phyloP scores from a whole-genome alignment of 2,329 filamentous ascomycete species.

The Colletotrichum sp. region DNA sequence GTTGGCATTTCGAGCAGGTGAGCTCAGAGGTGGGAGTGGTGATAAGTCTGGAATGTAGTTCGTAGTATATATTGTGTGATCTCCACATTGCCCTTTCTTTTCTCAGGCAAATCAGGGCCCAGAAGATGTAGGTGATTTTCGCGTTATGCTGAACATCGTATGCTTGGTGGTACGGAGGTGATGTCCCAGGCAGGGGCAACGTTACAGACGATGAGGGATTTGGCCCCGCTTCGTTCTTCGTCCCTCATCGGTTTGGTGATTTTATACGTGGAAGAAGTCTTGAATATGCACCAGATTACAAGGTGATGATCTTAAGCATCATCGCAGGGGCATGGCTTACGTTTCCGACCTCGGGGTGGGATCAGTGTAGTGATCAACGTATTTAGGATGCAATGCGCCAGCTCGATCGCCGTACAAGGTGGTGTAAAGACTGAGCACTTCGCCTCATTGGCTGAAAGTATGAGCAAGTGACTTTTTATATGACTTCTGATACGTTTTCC shows the following conservation, averaged over 20 bases:
- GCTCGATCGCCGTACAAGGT: too few species aligned
- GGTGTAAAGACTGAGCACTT: too few species aligned
- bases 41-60: neutral
- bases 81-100: too few species aligned
- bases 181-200: neutral
- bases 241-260: rapidly evolving
- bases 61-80: neutral
- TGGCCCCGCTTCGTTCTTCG: neutral
- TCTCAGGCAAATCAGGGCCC: too few species aligned
- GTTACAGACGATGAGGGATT: rapidly evolving
- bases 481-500: neutral
- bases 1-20: rapidly evolving
- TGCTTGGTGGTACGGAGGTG: neutral
- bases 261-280: neutral
- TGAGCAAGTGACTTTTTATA: rapidly evolving
- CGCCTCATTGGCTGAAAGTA: too few species aligned
- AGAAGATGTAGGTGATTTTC: too few species aligned
- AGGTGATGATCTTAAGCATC: neutral
- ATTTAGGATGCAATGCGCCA: neutral
- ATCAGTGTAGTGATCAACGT: neutral
- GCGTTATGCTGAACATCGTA: neutral
- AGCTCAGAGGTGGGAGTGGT: neutral
- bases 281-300: neutral
- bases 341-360: neutral
- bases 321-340: neutral